Evolutionary conservation across 108 stramenopile genomes (phyloP).

Genomic region (Cyclotella atomus): DNA sequence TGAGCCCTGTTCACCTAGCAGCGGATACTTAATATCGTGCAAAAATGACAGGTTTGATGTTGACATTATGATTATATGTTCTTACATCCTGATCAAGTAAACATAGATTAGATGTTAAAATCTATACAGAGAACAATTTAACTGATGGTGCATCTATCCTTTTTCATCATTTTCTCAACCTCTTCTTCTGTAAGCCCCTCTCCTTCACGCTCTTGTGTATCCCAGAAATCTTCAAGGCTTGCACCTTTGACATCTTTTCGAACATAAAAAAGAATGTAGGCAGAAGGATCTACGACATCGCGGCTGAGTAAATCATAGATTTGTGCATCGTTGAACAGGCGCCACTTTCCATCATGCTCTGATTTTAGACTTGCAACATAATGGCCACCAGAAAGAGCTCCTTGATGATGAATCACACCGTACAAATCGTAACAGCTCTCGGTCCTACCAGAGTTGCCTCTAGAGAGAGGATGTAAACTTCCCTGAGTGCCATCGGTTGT

Average conservation of each 20-base stretch:
- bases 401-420: slow-evolving; percentile 92
- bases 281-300: slow-evolving; percentile 89
- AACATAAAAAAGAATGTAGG: slow-evolving; percentile 91
- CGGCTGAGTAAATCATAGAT: slow-evolving; percentile 80
- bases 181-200: slow-evolving; percentile 86
- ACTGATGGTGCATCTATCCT: slow-evolving; percentile 74
- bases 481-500: slow-evolving; percentile 25
- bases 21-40: too few relatives aligned
- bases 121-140: too few relatives aligned
- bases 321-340: slow-evolving; percentile 89
- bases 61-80: background rate
- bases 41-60: too few relatives aligned
- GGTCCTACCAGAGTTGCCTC: slow-evolving; percentile 44
- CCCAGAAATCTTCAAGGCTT: slow-evolving; percentile 87
- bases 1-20: too few relatives aligned
- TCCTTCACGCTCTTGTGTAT: slow-evolving; percentile 67
- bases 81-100: too few relatives aligned
- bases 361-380: slow-evolving; percentile 90
- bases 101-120: too few relatives aligned
- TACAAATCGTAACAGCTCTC: slow-evolving; percentile 89
- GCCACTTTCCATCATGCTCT: slow-evolving; percentile 88
- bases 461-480: slow-evolving; percentile 40
- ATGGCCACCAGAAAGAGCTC: slow-evolving; percentile 86
- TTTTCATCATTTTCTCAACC: slow-evolving; percentile 78
- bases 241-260: slow-evolving; percentile 81